These are phyloP conservation scores for Thalia dealbata DNA, from an alignment of 176 grass and related monocot species.

Conservation along the genomic window DNA sequence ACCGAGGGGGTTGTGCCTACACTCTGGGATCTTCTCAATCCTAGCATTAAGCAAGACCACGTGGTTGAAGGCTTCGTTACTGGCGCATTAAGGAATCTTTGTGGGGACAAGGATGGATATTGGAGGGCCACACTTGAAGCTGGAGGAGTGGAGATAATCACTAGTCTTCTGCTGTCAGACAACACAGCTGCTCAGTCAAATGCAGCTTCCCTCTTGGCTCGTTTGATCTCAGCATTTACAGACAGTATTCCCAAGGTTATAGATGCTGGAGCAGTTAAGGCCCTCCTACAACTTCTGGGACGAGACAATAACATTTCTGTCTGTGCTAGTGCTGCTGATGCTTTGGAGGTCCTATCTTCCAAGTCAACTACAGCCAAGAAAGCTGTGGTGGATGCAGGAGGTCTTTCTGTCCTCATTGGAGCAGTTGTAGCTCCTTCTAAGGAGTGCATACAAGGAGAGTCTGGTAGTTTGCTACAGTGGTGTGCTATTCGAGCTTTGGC, in stretches of 20 bases:
- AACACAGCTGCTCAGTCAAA: slow-evolving; percentile 87
- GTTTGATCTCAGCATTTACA: slow-evolving; percentile 67
- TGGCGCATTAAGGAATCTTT: slow-evolving; percentile 88
- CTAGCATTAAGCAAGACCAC: slow-evolving; percentile 50
- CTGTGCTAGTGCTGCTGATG: slow-evolving; percentile 88
- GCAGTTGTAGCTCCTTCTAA: slow-evolving; percentile 90
- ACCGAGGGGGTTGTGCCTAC: slow-evolving; percentile 89
- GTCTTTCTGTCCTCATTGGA: slow-evolving; percentile 77
- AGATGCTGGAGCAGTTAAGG: slow-evolving; percentile 73
- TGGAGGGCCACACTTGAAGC: slow-evolving; percentile 91
- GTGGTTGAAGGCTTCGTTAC: slow-evolving; percentile 90
- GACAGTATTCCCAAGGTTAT: slow-evolving; percentile 81
- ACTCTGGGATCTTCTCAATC: slow-evolving; percentile 74
- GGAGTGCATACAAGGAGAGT: slow-evolving; percentile 78
- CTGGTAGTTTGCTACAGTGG: slow-evolving; percentile 76
- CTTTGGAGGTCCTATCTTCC: slow-evolving; percentile 79
- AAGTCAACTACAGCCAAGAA: slow-evolving; percentile 87
- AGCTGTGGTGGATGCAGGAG: slow-evolving; percentile 88
- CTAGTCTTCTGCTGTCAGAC: slow-evolving; percentile 73
- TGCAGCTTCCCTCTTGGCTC: slow-evolving; percentile 89
- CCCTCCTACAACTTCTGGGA: slow-evolving; percentile 68
- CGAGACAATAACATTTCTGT: slow-evolving; percentile 78
- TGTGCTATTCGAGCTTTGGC: slow-evolving; percentile 71
- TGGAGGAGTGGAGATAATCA: slow-evolving; percentile 92
- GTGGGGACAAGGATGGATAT: slow-evolving; percentile 85